These are phyloP conservation scores for Lomentospora prolificans DNA, from an alignment of 2,329 filamentous ascomycete species.

Conservation along the genomic window DNA sequence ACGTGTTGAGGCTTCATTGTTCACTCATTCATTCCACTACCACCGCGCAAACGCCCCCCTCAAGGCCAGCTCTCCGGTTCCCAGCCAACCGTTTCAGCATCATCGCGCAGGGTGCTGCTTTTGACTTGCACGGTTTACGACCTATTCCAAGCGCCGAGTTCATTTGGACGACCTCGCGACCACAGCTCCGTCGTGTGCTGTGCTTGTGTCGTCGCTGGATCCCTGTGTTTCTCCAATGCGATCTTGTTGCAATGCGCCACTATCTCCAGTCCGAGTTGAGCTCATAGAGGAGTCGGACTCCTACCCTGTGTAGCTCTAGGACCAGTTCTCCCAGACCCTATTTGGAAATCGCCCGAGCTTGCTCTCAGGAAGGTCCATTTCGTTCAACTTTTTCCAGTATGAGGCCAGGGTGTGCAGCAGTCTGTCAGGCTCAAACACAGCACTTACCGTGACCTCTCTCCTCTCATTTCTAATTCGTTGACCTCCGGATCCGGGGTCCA, in stretches of 20 bases:
- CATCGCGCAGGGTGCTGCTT: neutral
- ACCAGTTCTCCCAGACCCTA: neutral
- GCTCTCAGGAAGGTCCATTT: neutral
- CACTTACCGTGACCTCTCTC: neutral
- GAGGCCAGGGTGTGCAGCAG: conserved; percentile 1
- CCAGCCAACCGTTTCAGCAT: neutral
- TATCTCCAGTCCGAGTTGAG: conserved; percentile 5
- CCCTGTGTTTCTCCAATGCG: conserved; percentile 6
- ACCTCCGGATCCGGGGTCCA: neutral
- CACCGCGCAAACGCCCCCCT: neutral
- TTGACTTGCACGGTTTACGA: neutral
- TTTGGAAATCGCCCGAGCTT: neutral
- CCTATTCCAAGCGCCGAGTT: neutral
- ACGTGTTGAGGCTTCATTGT: neutral
- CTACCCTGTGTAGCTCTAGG: conserved; percentile 4
- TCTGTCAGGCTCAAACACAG: conserved; percentile 1
- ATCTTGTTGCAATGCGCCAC: conserved; percentile 8
- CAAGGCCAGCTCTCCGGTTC: neutral
- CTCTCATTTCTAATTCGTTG: neutral
- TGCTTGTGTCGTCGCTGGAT: conserved; percentile 4
- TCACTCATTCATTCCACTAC: neutral
- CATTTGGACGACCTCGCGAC: conserved; percentile 1
- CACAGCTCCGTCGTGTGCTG: conserved; percentile 7
- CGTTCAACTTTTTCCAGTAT: neutral
- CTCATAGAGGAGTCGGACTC: conserved; percentile 6